phyloP scores from a whole-genome alignment of 2,329 filamentous ascomycete species.

The Sclerotinia borealis region DNA sequence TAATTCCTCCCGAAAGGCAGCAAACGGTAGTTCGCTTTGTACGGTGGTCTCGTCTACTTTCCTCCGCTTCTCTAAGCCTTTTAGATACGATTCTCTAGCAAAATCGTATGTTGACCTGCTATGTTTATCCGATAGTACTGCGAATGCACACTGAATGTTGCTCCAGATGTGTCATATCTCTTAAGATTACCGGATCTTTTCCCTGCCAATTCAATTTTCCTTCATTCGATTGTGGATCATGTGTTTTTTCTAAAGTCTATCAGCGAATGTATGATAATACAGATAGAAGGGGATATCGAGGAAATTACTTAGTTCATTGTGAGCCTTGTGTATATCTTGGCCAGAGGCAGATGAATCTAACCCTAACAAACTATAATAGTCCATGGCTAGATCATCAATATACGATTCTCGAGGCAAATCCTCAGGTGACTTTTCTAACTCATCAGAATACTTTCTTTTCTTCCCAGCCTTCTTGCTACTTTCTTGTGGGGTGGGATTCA shows the following conservation, averaged over 20 bases:
- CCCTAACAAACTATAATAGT: background rate
- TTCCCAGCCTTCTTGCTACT: background rate
- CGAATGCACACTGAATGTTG: background rate
- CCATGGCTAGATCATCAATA: background rate
- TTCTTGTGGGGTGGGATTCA: background rate
- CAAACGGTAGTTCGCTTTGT: background rate
- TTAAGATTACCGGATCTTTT: background rate
- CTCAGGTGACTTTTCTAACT: background rate
- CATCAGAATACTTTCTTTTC: too few relatives aligned
- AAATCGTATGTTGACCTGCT: background rate
- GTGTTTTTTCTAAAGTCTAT: background rate
- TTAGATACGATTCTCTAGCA: background rate
- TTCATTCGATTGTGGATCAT: background rate
- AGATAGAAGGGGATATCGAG: background rate
- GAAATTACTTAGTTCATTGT: background rate
- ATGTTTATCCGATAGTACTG: background rate
- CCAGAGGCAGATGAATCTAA: background rate
- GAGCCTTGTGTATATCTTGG: background rate
- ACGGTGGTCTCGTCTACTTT: background rate
- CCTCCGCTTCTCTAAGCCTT: background rate
- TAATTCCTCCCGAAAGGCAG: background rate
- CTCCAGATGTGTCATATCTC: background rate
- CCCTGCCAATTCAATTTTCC: background rate
- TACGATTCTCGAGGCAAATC: background rate
- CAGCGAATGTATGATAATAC: background rate